Evolutionary conservation across 305 asterid genomes (phyloP).

Genomic region (Fraxinus greggii): DNA sequence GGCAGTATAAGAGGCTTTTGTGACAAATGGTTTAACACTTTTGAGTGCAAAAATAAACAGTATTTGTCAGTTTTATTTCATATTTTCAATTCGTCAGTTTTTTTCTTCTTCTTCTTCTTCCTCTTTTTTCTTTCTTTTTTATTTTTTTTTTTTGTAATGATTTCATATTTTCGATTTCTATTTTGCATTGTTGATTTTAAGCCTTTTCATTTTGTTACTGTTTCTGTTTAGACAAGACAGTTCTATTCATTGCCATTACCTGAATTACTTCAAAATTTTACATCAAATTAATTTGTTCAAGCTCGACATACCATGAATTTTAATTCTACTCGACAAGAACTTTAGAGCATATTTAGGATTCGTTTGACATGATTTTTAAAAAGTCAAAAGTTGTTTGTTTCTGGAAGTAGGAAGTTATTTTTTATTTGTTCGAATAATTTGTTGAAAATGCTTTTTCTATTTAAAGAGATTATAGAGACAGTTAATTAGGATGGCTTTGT

Average conservation of each 20-base stretch:
- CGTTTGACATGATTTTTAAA: no score
- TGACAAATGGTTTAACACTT: neutral
- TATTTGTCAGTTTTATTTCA: neutral
- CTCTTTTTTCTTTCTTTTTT: no score
- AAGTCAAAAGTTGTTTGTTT: no score
- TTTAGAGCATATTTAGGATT: neutral
- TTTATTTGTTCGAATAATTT: no score
- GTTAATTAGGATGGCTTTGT: no score
- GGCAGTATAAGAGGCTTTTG: conserved; percentile 12
- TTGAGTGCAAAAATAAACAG: neutral
- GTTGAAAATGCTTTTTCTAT: no score
- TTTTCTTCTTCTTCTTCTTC: no score
- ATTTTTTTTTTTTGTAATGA: neutral
- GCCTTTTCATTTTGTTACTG: neutral
- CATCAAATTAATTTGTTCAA: neutral
- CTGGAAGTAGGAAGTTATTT: no score
- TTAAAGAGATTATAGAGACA: no score
- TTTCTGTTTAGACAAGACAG: neutral
- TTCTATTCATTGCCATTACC: neutral
- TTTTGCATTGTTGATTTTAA: neutral
- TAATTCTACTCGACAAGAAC: neutral
- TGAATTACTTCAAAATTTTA: neutral
- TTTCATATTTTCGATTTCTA: neutral
- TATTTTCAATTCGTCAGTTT: neutral
- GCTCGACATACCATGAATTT: neutral